These are phyloP conservation scores for Suhomyces taliae DNA, from an alignment of 1,139 yeast species.

Conservation along the genomic window DNA sequence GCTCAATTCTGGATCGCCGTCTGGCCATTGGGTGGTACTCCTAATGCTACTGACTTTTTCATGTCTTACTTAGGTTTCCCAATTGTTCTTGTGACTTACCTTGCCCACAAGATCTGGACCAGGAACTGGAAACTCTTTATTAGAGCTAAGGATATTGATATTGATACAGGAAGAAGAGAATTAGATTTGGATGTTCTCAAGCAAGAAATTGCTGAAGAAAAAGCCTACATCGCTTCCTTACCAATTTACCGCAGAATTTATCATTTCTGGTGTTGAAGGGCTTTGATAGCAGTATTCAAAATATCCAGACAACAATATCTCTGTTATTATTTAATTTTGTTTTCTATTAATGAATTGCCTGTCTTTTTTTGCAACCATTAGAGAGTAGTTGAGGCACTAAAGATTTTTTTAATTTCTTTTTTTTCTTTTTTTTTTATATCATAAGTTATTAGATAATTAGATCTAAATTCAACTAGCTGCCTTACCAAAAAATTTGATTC, in stretches of 20 bases:
- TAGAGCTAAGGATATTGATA: slow-evolving; percentile 48
- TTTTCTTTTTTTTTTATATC: too few relatives aligned
- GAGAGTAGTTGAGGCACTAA: too few relatives aligned
- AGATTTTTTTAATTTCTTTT: too few relatives aligned
- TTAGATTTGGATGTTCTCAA: slow-evolving; percentile 51
- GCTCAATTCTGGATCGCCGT: slow-evolving; percentile 47
- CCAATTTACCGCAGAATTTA: slow-evolving; percentile 33
- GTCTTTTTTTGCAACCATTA: too few relatives aligned
- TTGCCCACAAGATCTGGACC: slow-evolving; percentile 50
- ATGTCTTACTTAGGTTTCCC: slow-evolving; percentile 54
- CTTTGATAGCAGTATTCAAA: too few relatives aligned
- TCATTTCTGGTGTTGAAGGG: slow-evolving; percentile 48
- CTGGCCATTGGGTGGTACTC: slow-evolving; percentile 35
- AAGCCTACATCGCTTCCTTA: slow-evolving; percentile 31
- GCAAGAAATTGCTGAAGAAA: slow-evolving; percentile 52
- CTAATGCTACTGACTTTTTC: slow-evolving; percentile 47
- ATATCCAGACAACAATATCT: too few relatives aligned
- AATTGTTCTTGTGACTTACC: slow-evolving; percentile 47
- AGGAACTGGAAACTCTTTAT: slow-evolving; percentile 42
- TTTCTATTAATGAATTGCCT: too few relatives aligned
- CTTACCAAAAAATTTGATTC: too few relatives aligned
- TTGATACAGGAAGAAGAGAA: slow-evolving; percentile 55
- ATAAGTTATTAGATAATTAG: too few relatives aligned
- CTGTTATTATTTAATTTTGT: too few relatives aligned
- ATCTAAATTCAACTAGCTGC: too few relatives aligned